These are phyloP conservation scores for Claviceps cyperi DNA, from an alignment of 2,329 filamentous ascomycete genomes.

Conservation along the genomic window DNA sequence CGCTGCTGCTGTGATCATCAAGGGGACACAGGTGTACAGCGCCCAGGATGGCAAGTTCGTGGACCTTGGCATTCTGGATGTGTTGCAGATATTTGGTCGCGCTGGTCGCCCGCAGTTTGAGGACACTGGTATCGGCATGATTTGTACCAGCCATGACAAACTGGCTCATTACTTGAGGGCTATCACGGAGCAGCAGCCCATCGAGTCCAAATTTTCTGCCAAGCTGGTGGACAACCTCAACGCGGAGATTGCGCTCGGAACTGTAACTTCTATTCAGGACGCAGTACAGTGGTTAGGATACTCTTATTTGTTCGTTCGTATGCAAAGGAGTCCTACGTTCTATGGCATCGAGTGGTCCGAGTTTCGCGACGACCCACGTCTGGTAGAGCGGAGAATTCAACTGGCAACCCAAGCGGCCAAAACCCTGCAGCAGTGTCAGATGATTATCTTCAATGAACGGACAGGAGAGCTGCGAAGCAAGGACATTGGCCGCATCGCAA, in stretches of 20 bases:
- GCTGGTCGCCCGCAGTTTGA: conserved; percentile 96
- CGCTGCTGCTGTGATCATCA: conserved; percentile 92
- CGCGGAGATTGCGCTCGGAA: conserved; percentile 84
- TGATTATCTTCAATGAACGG: conserved; percentile 95
- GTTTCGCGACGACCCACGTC: conserved; percentile 69
- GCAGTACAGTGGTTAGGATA: conserved; percentile 97
- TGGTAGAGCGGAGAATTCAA: conserved; percentile 74
- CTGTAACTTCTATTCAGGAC: conserved; percentile 86
- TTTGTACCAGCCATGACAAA: conserved; percentile 92
- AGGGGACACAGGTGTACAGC: conserved; percentile 94
- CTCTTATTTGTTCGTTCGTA: conserved; percentile 92
- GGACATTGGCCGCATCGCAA: conserved; percentile 90
- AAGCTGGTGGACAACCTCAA: conserved; percentile 95
- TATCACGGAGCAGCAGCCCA: conserved; percentile 89
- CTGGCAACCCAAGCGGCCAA: conserved; percentile 79
- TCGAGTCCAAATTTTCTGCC: conserved; percentile 89
- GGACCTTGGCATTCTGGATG: conserved; percentile 89
- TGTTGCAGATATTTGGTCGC: conserved; percentile 95
- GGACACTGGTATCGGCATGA: conserved; percentile 95
- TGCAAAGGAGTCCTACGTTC: conserved; percentile 78
- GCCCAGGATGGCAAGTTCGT: conserved; percentile 93
- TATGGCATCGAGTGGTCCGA: conserved; percentile 96
- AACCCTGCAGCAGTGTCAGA: conserved; percentile 82
- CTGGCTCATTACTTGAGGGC: conserved; percentile 81
- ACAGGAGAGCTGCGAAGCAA: conserved; percentile 90